A percentile compares a stretch with the other conserved stretches of the same genome.
These are phyloP conservation scores for Vigna reflexopilosa DNA, from an alignment of 306 rosid genomes.

Conservation along the genomic window DNA sequence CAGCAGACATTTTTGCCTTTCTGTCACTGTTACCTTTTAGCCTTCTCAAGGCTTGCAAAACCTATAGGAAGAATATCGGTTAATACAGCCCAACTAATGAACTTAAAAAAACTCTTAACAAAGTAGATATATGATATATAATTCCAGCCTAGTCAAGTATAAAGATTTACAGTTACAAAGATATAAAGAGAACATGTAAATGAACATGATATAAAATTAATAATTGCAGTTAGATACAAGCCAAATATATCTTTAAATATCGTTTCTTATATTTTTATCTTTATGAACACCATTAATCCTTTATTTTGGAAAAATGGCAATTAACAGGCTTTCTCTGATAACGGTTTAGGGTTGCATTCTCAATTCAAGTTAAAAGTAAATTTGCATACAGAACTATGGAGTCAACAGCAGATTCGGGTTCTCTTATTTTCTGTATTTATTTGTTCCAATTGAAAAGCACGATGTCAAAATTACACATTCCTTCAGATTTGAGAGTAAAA, in stretches of 20 bases:
- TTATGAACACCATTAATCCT: too few species aligned
- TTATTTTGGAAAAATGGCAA: background rate
- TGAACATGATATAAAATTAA: slow-evolving; percentile 13
- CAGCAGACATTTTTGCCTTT: slow-evolving; percentile 88
- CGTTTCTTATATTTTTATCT: background rate
- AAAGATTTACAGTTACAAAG: slow-evolving; percentile 3
- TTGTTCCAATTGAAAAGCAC: slow-evolving; percentile 14
- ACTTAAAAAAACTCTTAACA: slow-evolving; percentile 31
- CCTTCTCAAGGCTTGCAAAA: slow-evolving; percentile 91
- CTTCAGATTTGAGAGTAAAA: slow-evolving; percentile 20
- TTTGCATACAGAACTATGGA: background rate
- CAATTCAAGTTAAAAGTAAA: background rate
- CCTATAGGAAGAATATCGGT: slow-evolving; percentile 58
- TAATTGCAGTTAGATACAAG: slow-evolving; percentile 6
- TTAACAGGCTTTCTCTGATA: background rate
- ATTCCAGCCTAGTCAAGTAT: background rate
- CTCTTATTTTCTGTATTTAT: background rate
- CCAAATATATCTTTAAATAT: slow-evolving; percentile 8
- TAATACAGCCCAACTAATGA: slow-evolving; percentile 36
- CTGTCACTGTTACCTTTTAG: slow-evolving; percentile 80
- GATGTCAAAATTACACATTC: background rate
- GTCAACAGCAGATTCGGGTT: background rate
- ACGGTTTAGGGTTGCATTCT: background rate
- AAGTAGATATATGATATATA: background rate
- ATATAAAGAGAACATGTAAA: slow-evolving; percentile 6